These are phyloP conservation scores for Tulasnella sp. DNA, from an alignment of 768 basidiomycete genomes.

Conservation along the genomic window DNA sequence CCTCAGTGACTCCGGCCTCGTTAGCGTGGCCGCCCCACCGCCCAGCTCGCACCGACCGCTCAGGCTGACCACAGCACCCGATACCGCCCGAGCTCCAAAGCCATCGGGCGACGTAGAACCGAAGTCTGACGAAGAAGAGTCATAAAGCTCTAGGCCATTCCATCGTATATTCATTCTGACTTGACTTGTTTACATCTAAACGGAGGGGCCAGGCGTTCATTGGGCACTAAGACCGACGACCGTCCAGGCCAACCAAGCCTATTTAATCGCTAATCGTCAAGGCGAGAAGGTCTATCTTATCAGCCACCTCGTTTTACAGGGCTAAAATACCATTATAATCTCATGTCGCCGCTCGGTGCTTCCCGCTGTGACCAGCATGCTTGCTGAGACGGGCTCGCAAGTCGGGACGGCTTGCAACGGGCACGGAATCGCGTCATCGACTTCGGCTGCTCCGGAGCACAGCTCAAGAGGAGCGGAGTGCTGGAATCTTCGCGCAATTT, in stretches of 20 bases:
- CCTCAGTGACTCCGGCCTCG: background rate
- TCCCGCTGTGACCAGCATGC: background rate
- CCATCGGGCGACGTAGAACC: slow-evolving; percentile 14
- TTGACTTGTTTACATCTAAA: slow-evolving; percentile 2
- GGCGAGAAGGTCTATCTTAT: slow-evolving; percentile 7
- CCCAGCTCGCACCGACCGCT: background rate
- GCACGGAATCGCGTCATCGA: background rate
- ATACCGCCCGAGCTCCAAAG: slow-evolving; percentile 15
- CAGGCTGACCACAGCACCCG: background rate
- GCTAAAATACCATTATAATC: background rate
- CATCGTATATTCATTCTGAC: slow-evolving; percentile 3
- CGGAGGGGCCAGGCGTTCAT: background rate
- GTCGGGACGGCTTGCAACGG: slow-evolving; percentile 1
- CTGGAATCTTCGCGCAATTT: background rate
- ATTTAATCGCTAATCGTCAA: background rate
- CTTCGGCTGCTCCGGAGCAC: background rate
- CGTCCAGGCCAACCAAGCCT: background rate
- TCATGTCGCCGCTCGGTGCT: background rate
- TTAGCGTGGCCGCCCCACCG: slow-evolving; percentile 14
- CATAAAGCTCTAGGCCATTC: slow-evolving; percentile 2
- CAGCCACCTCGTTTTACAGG: background rate
- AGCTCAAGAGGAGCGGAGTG: background rate
- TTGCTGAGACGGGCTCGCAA: slow-evolving; percentile 1
- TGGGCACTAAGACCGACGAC: background rate
- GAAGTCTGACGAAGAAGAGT: background rate